phyloP scores from a whole-genome alignment of 169 alveolate genomes.

The Eimeria necatrix region DNA sequence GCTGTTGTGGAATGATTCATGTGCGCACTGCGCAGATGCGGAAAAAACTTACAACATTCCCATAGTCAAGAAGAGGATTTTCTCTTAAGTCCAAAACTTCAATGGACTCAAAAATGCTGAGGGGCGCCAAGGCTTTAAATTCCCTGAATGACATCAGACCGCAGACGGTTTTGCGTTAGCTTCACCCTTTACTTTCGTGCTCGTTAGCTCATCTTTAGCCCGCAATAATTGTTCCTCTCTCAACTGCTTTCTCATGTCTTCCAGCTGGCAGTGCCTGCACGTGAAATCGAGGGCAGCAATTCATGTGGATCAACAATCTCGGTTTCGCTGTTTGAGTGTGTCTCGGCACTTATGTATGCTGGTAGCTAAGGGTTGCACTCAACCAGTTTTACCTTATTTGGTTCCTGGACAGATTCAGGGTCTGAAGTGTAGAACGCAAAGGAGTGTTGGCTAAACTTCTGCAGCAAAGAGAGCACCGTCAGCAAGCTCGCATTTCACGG shows the following conservation, averaged over 20 bases:
- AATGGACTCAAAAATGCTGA: slow-evolving; percentile 52
- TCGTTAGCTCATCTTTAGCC: too few species aligned
- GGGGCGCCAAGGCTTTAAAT: slow-evolving; percentile 58
- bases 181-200: too few species aligned
- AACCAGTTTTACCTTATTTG: slow-evolving; percentile 7
- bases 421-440: slow-evolving; percentile 42
- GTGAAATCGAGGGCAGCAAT: too few species aligned
- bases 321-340: too few species aligned
- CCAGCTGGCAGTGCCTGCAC: too few species aligned
- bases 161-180: not conserved
- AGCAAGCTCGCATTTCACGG: not conserved
- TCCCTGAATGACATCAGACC: slow-evolving; percentile 12
- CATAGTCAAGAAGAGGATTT: slow-evolving; percentile 30
- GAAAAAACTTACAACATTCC: slow-evolving; percentile 29
- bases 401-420: slow-evolving; percentile 33
- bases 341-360: too few species aligned
- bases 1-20: too few species aligned
- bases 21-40: not conserved
- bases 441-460: slow-evolving; percentile 54
- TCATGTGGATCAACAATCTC: too few species aligned
- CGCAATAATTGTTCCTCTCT: not conserved
- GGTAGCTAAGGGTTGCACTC: not conserved
- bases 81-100: slow-evolving; percentile 39
- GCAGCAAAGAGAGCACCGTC: not conserved
- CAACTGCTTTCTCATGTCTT: not conserved